Percentiles rank a stretch among this genome's conserved stretches.
These are phyloP conservation scores for Fagopyrum tataricum DNA, from an alignment of 148 eudicot species.

Conservation along the genomic window DNA sequence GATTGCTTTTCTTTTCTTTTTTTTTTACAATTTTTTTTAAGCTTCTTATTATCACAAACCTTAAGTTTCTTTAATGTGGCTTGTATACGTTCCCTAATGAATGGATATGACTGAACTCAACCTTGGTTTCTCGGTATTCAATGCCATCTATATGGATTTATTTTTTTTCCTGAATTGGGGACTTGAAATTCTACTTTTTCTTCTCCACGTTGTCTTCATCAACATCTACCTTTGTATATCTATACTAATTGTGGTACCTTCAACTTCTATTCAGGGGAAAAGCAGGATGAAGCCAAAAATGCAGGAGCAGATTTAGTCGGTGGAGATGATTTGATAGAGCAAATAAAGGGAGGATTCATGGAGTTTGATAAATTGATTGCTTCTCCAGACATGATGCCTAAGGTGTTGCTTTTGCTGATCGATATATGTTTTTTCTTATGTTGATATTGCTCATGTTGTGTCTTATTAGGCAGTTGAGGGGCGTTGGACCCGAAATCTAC, in stretches of 20 bases:
- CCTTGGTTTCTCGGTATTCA: not conserved
- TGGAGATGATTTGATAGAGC: slow-evolving; percentile 88
- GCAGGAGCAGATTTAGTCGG: slow-evolving; percentile 98
- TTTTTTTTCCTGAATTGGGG: not conserved
- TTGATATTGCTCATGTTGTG: not conserved
- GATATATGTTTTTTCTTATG: not conserved
- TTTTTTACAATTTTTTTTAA: not conserved
- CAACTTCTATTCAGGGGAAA: slow-evolving; percentile 55
- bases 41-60: not conserved
- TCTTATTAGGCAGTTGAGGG: not conserved
- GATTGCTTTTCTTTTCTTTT: no score
- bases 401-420: slow-evolving; percentile 38
- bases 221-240: not conserved
- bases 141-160: not conserved
- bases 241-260: not conserved
- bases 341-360: slow-evolving; percentile 91
- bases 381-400: slow-evolving; percentile 98
- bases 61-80: not conserved
- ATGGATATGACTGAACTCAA: not conserved
- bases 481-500: not conserved
- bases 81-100: not conserved
- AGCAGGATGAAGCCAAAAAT: slow-evolving; percentile 84
- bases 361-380: slow-evolving; percentile 94
- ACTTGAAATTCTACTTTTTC: not conserved
- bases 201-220: not conserved